Conservation (phyloP, 148 eudicot genomes). For the Vaccinium macrocarpon region DNA sequence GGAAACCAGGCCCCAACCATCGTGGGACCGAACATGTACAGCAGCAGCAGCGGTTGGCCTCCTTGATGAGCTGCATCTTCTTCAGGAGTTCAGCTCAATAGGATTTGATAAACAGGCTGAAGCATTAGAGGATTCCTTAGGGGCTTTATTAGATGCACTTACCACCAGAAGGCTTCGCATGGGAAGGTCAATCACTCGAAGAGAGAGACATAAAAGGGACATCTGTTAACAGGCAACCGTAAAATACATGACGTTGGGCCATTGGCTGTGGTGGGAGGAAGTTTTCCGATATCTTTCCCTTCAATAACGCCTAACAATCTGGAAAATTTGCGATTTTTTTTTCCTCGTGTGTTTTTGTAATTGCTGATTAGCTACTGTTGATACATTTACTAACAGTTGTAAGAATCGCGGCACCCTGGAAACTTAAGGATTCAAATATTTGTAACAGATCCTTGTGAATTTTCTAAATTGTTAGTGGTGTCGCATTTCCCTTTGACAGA, state of each 20-base stretch:
- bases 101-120: constrained; percentile 68
- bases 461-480: background rate
- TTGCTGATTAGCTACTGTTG: background rate
- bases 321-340: background rate
- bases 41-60: constrained; percentile 91
- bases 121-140: constrained; percentile 63
- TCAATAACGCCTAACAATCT: background rate
- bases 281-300: constrained; percentile 7
- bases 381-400: background rate
- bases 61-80: constrained; percentile 64
- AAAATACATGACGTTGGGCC: background rate
- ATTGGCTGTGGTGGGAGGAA: background rate
- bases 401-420: background rate
- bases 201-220: constrained; percentile 39
- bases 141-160: constrained; percentile 59
- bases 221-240: constrained; percentile 35
- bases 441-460: background rate
- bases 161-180: constrained; percentile 69
- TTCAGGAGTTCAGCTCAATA: constrained; percentile 52
- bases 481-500: background rate
- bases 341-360: background rate
- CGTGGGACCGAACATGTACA: constrained; percentile 96
- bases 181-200: constrained; percentile 86
- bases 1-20: constrained; percentile 81
- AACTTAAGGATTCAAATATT: background rate